Base-by-base conservation (phyloP, 371 early-diverging fungal genomes). In the Thermomucor indicae-seudaticae region DNA sequence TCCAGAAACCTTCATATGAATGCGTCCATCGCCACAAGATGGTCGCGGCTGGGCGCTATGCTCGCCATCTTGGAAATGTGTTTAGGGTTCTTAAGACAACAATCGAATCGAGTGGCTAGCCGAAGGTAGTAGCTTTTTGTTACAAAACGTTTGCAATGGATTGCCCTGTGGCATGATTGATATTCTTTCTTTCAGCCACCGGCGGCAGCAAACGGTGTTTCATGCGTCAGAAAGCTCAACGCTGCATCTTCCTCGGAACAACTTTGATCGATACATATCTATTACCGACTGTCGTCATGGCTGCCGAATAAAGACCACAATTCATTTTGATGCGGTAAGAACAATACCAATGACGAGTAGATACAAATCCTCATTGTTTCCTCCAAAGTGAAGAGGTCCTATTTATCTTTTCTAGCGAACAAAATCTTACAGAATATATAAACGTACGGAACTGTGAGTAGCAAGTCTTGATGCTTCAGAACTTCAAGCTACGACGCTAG, bases 41-140 rank as follows among this genome's bases (percentile, higher is more conserved):
- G 16, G 88, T 80, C 60, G 88, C 92, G 12, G 81, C 90, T 7
- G 73, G 81, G 24, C 74, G 92, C 51, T 93, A 88, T 58, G 91
- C 92, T 0, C 81, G 90, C 22, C 94, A 93, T 64, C 66, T 93
- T 44, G 92, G 91, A n/a, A 64, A 92, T 91, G 54, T 93, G 94
- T 65, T 68, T 93, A 47, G 94, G 94, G 1, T 61, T 93, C 31
- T 78, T 86, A 22, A 85, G 92, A 38, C 67, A 90, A 57, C 64
- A 72, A 17, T 79, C 83, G 4, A 78, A 81, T 48, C 62, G 88
- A 25, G 81, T 79, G 7, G 83, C 82, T 5, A 80, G 72, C 52
- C 53, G 82, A 64, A 66, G 82, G 78, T 79, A 58, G 49, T 49
- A 37, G 37, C 19, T 3, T n/a, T n/a, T n/a, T n/a, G n/a, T 37